Evolutionary conservation across 768 basidiomycete genomes (phyloP).

Genomic region (Lyophyllum decastes): DNA sequence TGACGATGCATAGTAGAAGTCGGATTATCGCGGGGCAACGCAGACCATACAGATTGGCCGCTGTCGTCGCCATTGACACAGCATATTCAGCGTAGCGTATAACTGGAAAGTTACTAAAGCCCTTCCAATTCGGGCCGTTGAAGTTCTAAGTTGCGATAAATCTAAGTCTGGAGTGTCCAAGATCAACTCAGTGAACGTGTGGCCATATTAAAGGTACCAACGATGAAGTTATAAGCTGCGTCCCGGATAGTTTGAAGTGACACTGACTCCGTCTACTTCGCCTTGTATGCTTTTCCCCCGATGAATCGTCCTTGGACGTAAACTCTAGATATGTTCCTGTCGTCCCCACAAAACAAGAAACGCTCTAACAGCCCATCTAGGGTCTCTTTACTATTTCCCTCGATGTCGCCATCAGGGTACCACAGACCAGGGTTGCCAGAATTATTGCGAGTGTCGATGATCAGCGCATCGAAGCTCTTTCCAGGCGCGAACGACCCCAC

Average conservation of each 20-base stretch:
- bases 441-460: constrained; percentile 59
- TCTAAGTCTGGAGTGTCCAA: not conserved
- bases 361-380: constrained; percentile 64
- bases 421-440: constrained; percentile 60
- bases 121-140: no score
- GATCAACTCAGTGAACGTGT: not conserved
- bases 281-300: constrained; percentile 57
- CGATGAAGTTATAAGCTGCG: not conserved
- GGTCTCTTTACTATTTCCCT: constrained; percentile 24
- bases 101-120: no score
- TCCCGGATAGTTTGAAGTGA: not conserved
- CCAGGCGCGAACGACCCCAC: constrained; percentile 80
- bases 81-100: no score
- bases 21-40: no score
- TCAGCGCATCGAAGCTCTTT: constrained; percentile 89
- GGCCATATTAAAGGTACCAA: not conserved
- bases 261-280: not conserved
- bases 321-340: constrained; percentile 79
- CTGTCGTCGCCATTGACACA: no score
- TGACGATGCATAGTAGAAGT: not conserved
- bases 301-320: constrained; percentile 82
- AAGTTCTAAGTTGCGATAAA: not conserved
- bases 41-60: not conserved
- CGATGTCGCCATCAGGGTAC: constrained; percentile 40
- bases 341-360: constrained; percentile 86